These are phyloP conservation scores for Parsonsia alboflavescens DNA, from an alignment of 257 asterid genomes.

Conservation along the genomic window DNA sequence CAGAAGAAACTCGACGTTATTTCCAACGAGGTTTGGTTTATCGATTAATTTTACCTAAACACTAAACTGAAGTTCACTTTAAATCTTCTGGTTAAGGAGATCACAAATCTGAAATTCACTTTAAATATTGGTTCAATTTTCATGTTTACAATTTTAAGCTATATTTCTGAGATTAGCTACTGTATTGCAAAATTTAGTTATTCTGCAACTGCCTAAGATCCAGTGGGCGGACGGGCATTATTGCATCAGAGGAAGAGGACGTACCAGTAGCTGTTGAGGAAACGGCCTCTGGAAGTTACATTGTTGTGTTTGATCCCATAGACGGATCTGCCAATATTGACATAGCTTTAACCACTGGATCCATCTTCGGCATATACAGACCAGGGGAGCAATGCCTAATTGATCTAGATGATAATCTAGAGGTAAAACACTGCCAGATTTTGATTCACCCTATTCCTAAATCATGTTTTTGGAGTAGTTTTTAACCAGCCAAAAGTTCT, in stretches of 20 bases:
- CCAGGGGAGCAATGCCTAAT: conserved; percentile 65
- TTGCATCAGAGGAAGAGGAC: conserved; percentile 90
- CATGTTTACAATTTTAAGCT: too few relatives aligned
- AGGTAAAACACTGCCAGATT: conserved; percentile 28
- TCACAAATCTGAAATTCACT: too few relatives aligned
- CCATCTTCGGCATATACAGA: conserved; percentile 72
- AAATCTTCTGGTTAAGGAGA: too few relatives aligned
- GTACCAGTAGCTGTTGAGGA: conserved; percentile 88
- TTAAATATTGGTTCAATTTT: too few relatives aligned
- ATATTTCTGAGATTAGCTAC: not conserved
- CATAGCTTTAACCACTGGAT: conserved; percentile 74
- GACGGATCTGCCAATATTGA: conserved; percentile 90
- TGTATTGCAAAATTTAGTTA: conserved; percentile 30
- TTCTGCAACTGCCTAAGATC: conserved; percentile 79
- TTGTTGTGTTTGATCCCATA: conserved; percentile 83
- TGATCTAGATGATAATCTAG: conserved; percentile 48
- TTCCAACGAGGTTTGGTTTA: conserved; percentile 54
- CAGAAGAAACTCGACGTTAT: conserved; percentile 87
- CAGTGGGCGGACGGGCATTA: conserved; percentile 75
- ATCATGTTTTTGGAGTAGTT: not conserved
- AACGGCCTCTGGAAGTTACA: conserved; percentile 74
- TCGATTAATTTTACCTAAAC: not conserved
- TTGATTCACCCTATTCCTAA: not conserved
- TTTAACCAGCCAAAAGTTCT: not conserved
- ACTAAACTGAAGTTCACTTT: too few relatives aligned